A percentile compares a stretch with the other conserved stretches of the same genome.
Conservation (phyloP, 2,329 filamentous ascomycete genomes). For the Neopestalotiopsis clavispora region DNA sequence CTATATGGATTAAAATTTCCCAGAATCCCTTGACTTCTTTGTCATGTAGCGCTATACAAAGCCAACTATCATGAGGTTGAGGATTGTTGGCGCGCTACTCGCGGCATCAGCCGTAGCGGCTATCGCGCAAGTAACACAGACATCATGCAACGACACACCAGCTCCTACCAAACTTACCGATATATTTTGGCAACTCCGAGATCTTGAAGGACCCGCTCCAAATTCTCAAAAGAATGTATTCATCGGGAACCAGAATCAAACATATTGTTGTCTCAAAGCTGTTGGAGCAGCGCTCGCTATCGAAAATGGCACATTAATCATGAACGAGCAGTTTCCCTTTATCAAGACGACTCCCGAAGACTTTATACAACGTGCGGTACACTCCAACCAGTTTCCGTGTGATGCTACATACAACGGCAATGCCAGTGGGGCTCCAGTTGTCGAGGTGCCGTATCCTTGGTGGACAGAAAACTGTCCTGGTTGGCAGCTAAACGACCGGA, state of each 20-base stretch:
- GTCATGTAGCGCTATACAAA: neutral
- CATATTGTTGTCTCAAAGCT: conserved; percentile 10
- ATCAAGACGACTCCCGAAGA: neutral
- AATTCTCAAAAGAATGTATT: neutral
- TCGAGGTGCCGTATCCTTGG: conserved; percentile 8
- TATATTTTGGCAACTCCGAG: conserved; percentile 11
- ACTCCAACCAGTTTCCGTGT: conserved; percentile 8
- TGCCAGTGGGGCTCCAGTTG: neutral
- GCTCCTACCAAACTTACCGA: neutral
- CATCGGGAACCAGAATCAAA: conserved; percentile 10
- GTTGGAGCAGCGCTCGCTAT: neutral
- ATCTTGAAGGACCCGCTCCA: neutral
- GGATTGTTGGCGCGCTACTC: neutral
- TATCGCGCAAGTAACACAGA: neutral
- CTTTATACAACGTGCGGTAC: neutral
- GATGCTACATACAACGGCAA: conserved; percentile 7
- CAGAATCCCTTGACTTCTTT: neutral
- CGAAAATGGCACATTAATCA: neutral
- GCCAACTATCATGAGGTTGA: neutral
- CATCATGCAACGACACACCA: neutral
- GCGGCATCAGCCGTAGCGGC: neutral
- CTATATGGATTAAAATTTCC: neutral
- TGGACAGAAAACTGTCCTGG: conserved; percentile 7
- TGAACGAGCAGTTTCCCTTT: neutral
- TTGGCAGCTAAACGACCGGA: conserved; percentile 8